Percentiles rank a stretch among this genome's conserved stretches.
Evolutionary conservation across 495 filamentous ascomycete species (phyloP).

Genomic region (Mytilinidion resinicola): DNA sequence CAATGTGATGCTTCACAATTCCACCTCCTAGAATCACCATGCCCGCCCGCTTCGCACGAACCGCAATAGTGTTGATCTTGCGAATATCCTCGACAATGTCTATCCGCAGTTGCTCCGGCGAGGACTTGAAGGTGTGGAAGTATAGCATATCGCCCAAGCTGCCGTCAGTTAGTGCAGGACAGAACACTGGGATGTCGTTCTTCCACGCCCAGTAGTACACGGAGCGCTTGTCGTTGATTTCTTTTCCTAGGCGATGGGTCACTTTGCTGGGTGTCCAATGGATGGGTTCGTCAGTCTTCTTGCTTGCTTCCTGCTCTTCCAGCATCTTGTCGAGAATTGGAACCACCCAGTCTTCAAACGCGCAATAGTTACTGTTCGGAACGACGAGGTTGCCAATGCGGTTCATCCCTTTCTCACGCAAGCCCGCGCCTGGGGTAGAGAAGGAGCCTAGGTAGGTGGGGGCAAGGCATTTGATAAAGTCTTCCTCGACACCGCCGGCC

Average conservation of each 20-base stretch:
- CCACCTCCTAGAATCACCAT: slow-evolving; percentile 95
- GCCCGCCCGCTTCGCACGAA: slow-evolving; percentile 73
- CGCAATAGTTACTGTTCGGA: slow-evolving; percentile 92
- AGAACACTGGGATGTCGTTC: slow-evolving; percentile 94
- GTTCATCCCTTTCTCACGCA: slow-evolving; percentile 81
- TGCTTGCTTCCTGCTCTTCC: slow-evolving; percentile 78
- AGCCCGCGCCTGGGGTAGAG: slow-evolving; percentile 60
- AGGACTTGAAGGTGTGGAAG: slow-evolving; percentile 86
- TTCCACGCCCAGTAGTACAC: slow-evolving; percentile 93
- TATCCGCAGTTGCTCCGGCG: slow-evolving; percentile 67
- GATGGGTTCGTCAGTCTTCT: slow-evolving; percentile 56
- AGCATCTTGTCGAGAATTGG: slow-evolving; percentile 89
- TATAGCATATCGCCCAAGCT: slow-evolving; percentile 95
- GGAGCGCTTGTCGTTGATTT: slow-evolving; percentile 82
- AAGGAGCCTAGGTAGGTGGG: slow-evolving; percentile 90
- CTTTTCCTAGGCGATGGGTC: slow-evolving; percentile 76
- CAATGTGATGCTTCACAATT: slow-evolving; percentile 93
- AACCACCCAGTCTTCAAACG: slow-evolving; percentile 94
- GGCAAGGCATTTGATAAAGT: slow-evolving; percentile 94
- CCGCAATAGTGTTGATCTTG: slow-evolving; percentile 80
- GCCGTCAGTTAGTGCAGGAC: slow-evolving; percentile 90
- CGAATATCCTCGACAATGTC: slow-evolving; percentile 90
- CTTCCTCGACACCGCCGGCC: slow-evolving; percentile 94
- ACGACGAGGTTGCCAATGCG: slow-evolving; percentile 95
- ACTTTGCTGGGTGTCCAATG: slow-evolving; percentile 89